Conservation (phyloP, 1,139 yeast species). For the Blastobotrys petasosporus region DNA sequence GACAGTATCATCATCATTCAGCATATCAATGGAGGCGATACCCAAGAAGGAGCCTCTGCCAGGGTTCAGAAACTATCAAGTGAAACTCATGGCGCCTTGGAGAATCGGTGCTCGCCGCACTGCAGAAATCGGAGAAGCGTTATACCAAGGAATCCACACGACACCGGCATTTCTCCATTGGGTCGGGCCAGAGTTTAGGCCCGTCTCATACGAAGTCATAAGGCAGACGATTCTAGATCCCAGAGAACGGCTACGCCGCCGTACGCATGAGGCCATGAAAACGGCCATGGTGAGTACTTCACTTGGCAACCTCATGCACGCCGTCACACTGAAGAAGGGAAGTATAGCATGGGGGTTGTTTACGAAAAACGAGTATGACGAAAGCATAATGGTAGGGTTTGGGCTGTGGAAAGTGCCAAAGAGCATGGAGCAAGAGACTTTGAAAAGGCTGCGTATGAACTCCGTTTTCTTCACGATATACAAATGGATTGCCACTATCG, state of each 20-base stretch:
- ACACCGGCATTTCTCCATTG: neutral
- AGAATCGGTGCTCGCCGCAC: neutral
- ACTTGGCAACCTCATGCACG: neutral
- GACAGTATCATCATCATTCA: neutral
- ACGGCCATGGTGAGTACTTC: neutral
- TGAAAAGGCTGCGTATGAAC: neutral
- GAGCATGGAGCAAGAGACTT: neutral
- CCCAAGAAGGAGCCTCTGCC: conserved; percentile 2
- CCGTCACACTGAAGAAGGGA: neutral
- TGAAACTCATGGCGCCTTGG: conserved; percentile 1
- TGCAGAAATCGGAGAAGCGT: neutral
- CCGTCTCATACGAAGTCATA: neutral
- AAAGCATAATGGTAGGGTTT: neutral
- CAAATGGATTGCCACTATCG: neutral
- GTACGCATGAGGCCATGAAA: conserved; percentile 1
- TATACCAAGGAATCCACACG: neutral
- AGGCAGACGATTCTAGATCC: conserved; percentile 5
- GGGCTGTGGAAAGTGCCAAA: conserved; percentile 1
- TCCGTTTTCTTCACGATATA: neutral
- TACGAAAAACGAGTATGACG: neutral
- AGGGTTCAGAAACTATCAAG: neutral
- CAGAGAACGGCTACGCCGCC: neutral
- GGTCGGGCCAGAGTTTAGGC: conserved; percentile 2
- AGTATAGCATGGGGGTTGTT: conserved; percentile 4
- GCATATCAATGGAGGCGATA: neutral